These are phyloP conservation scores for Hypoxylon sp. DNA, from an alignment of 2,329 filamentous ascomycete genomes.

Conservation along the genomic window DNA sequence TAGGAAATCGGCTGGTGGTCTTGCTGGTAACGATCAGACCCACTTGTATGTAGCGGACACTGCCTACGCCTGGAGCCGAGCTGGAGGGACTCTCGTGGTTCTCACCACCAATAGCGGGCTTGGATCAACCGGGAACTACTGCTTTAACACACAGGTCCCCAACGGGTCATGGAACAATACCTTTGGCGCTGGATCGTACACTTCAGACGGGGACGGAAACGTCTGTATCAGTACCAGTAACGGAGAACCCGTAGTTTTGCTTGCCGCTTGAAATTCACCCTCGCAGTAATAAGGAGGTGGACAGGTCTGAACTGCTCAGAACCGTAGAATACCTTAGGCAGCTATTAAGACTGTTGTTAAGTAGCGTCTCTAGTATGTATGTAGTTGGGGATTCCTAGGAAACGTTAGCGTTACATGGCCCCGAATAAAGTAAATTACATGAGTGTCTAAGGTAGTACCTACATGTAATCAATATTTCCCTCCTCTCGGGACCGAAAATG, in stretches of 20 bases:
- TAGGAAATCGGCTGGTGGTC: constrained; percentile 62
- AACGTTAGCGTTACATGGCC: neutral
- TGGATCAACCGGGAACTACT: constrained; percentile 58
- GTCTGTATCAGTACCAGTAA: constrained; percentile 60
- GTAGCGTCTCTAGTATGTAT: no score
- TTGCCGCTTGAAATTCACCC: constrained; percentile 27
- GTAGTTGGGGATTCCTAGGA: no score
- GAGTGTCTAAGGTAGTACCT: neutral
- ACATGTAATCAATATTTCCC: neutral
- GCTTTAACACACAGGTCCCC: constrained; percentile 59
- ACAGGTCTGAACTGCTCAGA: no score
- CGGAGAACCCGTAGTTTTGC: constrained; percentile 61
- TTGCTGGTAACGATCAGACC: constrained; percentile 61
- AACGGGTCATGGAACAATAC: constrained; percentile 60
- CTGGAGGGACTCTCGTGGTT: constrained; percentile 61
- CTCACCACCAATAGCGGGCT: constrained; percentile 62
- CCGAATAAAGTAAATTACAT: neutral
- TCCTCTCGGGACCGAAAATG: constrained; percentile 1
- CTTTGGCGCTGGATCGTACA: constrained; percentile 56
- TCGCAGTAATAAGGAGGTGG: no score
- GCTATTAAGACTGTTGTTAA: no score
- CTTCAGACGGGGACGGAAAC: constrained; percentile 58
- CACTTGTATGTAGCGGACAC: constrained; percentile 60
- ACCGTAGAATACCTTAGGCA: no score
- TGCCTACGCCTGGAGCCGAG: constrained; percentile 64